Evolutionary conservation across 2,329 filamentous ascomycete genomes (phyloP), one percentile per base, ranked within the genome.

Genomic region (Stachybotrys chartarum): DNA sequence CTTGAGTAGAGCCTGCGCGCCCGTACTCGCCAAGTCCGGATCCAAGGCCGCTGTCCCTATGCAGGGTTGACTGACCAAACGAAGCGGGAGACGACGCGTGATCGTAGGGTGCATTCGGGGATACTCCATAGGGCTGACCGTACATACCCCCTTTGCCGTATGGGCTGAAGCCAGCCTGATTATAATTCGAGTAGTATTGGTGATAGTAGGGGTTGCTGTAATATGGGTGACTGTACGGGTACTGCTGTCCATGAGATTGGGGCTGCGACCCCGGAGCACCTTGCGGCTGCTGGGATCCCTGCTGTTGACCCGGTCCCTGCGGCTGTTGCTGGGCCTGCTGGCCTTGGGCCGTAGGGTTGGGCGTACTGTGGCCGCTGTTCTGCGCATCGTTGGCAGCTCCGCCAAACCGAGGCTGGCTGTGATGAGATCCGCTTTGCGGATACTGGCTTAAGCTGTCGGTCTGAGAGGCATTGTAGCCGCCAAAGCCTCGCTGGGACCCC

Each of bases 351-450:
- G 86, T 80, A 31, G 92, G 91, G 75, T 95, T 94, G 42, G 93
- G 92, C 3, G 92, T 97, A 65, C 88, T 93, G 70, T 94, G 88
- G 49, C 91, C 93, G 69, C 91, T 96, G 75, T 87, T 91, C 66
- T 91, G 89, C 58, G 83, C 81, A 55, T 96, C 91, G 57, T 79
- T 74, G 32, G 78, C 72, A 50, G 75, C 76, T 60, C 75, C 76
- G 32, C 79, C 79, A 49, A 85, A 86, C 54, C 84, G 81, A 5
- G 83, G 80, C 60, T 79, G 80, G 69, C 74, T 85, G 59, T 75
- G 73, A 48, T 72, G 64, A 32, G 66, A 63, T 62, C 86, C 87
- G 69, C 85, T 89, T 69, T 92, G 90, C 45, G 87, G 85, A 69
- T 91, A 91, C 65, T 80, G 86, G 75, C 78, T 83, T 66, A 80